Base-by-base conservation (phyloP, 2,329 filamentous ascomycete genomes). In the Aspergillus calidoustus region DNA sequence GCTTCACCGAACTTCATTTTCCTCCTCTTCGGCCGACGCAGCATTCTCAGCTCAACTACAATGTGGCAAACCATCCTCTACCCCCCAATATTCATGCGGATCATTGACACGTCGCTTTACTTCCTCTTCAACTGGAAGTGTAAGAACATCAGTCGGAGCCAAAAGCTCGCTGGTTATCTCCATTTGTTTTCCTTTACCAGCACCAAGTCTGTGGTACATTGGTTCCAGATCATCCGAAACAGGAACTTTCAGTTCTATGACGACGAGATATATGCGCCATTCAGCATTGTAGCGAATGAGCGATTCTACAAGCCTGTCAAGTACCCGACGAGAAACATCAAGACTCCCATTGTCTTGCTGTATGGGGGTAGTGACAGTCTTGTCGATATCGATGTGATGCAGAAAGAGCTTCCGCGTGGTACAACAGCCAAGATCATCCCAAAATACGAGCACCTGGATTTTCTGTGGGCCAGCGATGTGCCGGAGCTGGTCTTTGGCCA, bases 191-290 rank as follows among this genome's bases (percentile, higher is more conserved):
- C 93, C 0, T 98, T 94, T 76, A 97, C 94, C 0, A 96, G 92
- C 75, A 97, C 93, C 60, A 99, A 99, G 79, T 93, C 90, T 22
- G 93, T 99, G 8, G 95, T 99, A 0, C 95, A 99, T 75, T 99
- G 95, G 95, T 99, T 99, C 76, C 95, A 99, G 75, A 97, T 99
- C 74, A 99, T 99, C 71, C 90, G 95, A 66, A 97, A 94, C 71
- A 91, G 92, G 71, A 93, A 88, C 28, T 98, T 99, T 77, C 95
- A 99, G 77, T 97, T 99, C 91, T 98, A 93, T 76, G 95, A 99
- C 74, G 95, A 99, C 74, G 94, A 98, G 70, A 86, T 95, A 0
- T 91, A 93, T 60, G 89, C 89, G 30, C 90, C 90, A 0, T 82
- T 96, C 62, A 87, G 88, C 57, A 81, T 93, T 43, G 86, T 86